Evolutionary conservation across 345 rosid species (phyloP).

Genomic region (Draba incana): DNA sequence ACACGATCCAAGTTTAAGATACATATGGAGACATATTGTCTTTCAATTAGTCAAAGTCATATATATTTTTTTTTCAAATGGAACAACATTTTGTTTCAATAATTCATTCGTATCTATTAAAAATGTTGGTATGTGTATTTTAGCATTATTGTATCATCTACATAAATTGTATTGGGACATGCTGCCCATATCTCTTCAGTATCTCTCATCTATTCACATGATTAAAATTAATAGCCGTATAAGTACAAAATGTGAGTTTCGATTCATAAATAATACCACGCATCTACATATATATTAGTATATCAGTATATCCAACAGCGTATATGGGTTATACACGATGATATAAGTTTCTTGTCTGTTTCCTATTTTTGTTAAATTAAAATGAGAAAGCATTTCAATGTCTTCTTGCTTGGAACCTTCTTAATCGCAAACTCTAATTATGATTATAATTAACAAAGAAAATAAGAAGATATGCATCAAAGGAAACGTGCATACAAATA

Average conservation of each 20-base stretch:
- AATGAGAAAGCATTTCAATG: slow-evolving; percentile 8
- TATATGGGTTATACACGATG: slow-evolving; percentile 3
- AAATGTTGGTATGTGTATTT: slow-evolving; percentile 16
- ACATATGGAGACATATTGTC: slow-evolving; percentile 36
- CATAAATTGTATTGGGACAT: slow-evolving; percentile 42
- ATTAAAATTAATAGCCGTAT: slow-evolving; percentile 40
- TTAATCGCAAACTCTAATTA: not conserved
- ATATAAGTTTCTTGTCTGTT: slow-evolving; percentile 17
- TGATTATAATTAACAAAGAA: not conserved
- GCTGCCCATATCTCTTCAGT: slow-evolving; percentile 37
- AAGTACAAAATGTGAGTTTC: slow-evolving; percentile 20
- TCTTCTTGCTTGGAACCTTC: slow-evolving; percentile 36
- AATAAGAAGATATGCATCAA: not conserved
- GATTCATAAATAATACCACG: not conserved
- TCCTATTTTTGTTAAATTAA: slow-evolving; percentile 10
- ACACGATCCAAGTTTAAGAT: slow-evolving; percentile 41
- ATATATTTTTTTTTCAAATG: not conserved
- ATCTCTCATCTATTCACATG: slow-evolving; percentile 27
- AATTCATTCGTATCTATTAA: slow-evolving; percentile 11
- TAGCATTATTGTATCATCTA: slow-evolving; percentile 27
- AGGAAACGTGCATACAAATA: slow-evolving; percentile 24
- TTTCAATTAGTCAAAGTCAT: slow-evolving; percentile 35
- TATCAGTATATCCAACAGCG: slow-evolving; percentile 15
- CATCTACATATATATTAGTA: slow-evolving; percentile 3
- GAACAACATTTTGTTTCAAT: slow-evolving; percentile 30